Conservation (phyloP, 495 filamentous ascomycete genomes). For the Penicillium riverlandense region DNA sequence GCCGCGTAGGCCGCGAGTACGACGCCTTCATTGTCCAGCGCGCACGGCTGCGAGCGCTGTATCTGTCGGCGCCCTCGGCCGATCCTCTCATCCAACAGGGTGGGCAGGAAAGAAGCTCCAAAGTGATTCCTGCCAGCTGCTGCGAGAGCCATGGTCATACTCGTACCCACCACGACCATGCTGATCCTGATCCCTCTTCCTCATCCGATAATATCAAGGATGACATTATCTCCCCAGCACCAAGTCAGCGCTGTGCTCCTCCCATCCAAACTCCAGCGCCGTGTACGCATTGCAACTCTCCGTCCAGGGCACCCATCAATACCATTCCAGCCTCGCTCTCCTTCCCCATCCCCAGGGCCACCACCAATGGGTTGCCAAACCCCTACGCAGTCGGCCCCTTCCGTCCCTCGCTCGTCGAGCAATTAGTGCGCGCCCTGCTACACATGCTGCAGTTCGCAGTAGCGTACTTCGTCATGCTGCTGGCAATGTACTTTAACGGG, state of each 20-base stretch:
- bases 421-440: slow-evolving; percentile 52
- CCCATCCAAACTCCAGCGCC: too few species aligned
- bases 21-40: slow-evolving; percentile 50
- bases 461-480: slow-evolving; percentile 66
- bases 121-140: background rate
- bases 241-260: background rate
- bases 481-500: slow-evolving; percentile 62
- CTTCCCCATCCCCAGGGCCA: too few species aligned
- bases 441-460: slow-evolving; percentile 63
- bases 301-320: too few species aligned
- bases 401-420: slow-evolving; percentile 47
- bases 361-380: background rate
- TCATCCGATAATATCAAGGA: background rate
- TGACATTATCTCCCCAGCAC: slow-evolving; percentile 1
- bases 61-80: slow-evolving; percentile 2
- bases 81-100: too few species aligned
- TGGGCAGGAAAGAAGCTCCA: background rate
- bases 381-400: slow-evolving; percentile 12
- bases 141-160: background rate
- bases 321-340: too few species aligned
- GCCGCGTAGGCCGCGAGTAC: slow-evolving; percentile 51
- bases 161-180: background rate
- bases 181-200: background rate
- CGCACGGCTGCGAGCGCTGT: slow-evolving; percentile 14
- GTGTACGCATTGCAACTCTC: too few species aligned